These are phyloP conservation scores for Hypoxylon sp. DNA, from an alignment of 2,329 filamentous ascomycete genomes.

Conservation along the genomic window DNA sequence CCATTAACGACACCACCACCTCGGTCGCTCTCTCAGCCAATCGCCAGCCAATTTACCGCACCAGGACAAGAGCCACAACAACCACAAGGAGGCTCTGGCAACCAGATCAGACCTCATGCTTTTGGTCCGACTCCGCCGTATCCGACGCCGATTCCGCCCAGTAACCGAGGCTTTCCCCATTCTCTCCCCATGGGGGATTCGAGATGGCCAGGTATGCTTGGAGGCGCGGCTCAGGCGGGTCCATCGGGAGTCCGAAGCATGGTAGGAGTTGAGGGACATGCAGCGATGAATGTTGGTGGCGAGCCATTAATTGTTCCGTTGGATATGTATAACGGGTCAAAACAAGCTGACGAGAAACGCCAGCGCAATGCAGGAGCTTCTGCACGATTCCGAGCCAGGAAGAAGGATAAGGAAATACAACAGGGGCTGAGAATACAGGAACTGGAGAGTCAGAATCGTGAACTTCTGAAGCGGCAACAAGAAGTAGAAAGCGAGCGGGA, in stretches of 20 bases:
- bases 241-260: conserved; percentile 42
- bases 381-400: conserved; percentile 82
- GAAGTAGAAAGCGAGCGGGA: conserved; percentile 75
- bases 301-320: conserved; percentile 74
- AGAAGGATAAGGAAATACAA: conserved; percentile 86
- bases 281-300: conserved; percentile 51
- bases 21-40: conserved; percentile 52
- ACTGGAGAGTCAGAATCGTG: conserved; percentile 77
- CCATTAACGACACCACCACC: conserved; percentile 47
- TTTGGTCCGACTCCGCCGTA: conserved; percentile 45
- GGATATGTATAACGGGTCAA: conserved; percentile 85
- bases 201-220: conserved; percentile 47
- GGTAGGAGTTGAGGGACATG: conserved; percentile 51
- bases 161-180: conserved; percentile 44
- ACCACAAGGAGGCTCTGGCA: conserved; percentile 29
- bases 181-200: conserved; percentile 41
- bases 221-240: conserved; percentile 36
- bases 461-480: conserved; percentile 70
- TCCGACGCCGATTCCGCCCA: conserved; percentile 35
- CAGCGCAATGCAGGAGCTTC: conserved; percentile 89
- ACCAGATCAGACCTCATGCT: conserved; percentile 41
- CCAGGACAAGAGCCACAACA: conserved; percentile 45
- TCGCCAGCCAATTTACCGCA: conserved; percentile 42
- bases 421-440: conserved; percentile 77
- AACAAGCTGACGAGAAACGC: conserved; percentile 86